phyloP scores from a whole-genome alignment of 306 rosid species.

The barrel medic (Medicago truncatula) region MtrunA17r5.0-ANR NC_053047.1:1947501-1948000 shows the following conservation, averaged over 20 bases:
- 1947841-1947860: slow-evolving; percentile 27
- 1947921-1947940: too few species aligned
- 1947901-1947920: background rate
- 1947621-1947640: slow-evolving; percentile 51
- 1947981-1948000: too few species aligned
- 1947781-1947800: slow-evolving; percentile 16
- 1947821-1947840: background rate
- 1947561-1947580: background rate
- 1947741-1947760: background rate
- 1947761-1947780: slow-evolving; percentile 32
- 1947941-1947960: too few species aligned
- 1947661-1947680: slow-evolving; percentile 62
- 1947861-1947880: background rate
- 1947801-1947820: slow-evolving; percentile 41
- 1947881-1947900: background rate
- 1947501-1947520: too few species aligned
- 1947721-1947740: background rate
- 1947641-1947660: slow-evolving; percentile 53
- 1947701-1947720: background rate
- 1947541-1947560: slow-evolving; percentile 14
- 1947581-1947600: slow-evolving; percentile 48
- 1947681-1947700: slow-evolving; percentile 22
- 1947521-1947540: background rate
- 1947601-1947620: slow-evolving; percentile 4
- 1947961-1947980: too few species aligned